Base-by-base conservation (phyloP, 345 rosid genomes). In the Streptanthus diversifolius region DNA sequence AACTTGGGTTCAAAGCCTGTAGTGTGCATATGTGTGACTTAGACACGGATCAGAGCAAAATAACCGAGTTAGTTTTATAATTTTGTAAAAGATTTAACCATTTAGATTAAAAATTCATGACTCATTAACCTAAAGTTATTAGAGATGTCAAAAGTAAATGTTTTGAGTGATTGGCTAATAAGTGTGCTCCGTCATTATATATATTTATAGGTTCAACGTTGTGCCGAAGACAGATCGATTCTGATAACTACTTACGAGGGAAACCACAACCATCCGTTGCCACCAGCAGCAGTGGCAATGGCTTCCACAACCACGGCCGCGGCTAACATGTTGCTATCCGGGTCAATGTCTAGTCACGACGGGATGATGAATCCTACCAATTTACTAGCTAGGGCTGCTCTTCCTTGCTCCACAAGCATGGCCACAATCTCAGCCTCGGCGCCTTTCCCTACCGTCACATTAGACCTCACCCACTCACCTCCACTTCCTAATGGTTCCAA, bases 381-480 rank as follows among this genome's bases (percentile, higher is more conserved):
- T 74, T 72, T 95, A 66, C 80, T 91, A 37, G 95, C 98, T 1
- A 84, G 96, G 71, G 93, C 98, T 7, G 87, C 90, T 43, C 89
- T 90, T 36, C 99, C 99, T 37, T 81, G 89, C 75, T 90, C 98
- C 3, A 81, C 99, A 61, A 88, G 83, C 73, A 75, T 91, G 98
- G 99, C 98, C 1, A 91, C 99, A 0, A 90, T 95, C 77, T 95
- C 98, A 67, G 99, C 98, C 51, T 95, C 99, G 0, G 98, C 98
- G 0, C 98, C 98, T 8, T 95, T 95, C 71, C 99, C 99, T 0
- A 91, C 99, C 0, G 88, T 95, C 61, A 95, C 99, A 32, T 70
- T 95, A 63, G 99, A 95, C 90, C 96, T 95, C 21, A 95, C 99
- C 0, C 88, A 91, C 35, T 25, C 83, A 18, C 88, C 70, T 2